Evolutionary conservation across 2,329 filamentous ascomycete species (phyloP), one percentile per base, ranked within the genome.

Genomic region (Fusarium solani-melongenae): DNA sequence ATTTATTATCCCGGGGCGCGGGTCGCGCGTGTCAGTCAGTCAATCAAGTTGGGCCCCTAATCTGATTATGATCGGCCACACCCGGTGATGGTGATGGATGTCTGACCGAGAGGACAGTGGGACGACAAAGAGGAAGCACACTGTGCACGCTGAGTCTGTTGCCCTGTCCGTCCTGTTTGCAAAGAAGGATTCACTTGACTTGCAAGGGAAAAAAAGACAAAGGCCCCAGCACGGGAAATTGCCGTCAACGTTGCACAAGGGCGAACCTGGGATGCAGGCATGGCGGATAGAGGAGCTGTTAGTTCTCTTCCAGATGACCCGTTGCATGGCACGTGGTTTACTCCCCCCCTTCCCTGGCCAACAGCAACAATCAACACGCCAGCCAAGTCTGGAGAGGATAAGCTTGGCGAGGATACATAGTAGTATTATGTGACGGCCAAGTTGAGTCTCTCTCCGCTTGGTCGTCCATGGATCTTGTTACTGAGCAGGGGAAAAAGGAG

Each of bases 61-160:
- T 62, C 56, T 74, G 58, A 74, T 74, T 74, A 31, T 51, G 71
- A 74, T 74, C 71, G 68, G 31, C 71, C 39, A 59, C 38, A 64
- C 24, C 55, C 56, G 44, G 53, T 41, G 56, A 51, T 36, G 34
- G 34, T 36, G 34, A 36, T 36, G 34, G 14, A 36, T 29, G 15
- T 27, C 55, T 64, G 64, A 57, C 64, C 65, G 57, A 56, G 29
- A 69, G 33, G 38, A 33, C 17, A 17, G 36, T 58, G 56, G 17
- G 20, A 56, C 46, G 29, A 55, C 6, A 55, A 17, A 53, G 15
- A 51, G 22, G 17, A 57, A 38, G 39, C 20, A 51, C 38, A n/a
- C 11, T 67, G 55, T 73, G 22, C 31, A 36, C 39, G 38, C 38
- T 63, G 67, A 71, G 49, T 58, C 29, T 60, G 17, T 31, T 53